These are phyloP conservation scores for Pythium monospermum DNA, from an alignment of 352 stramenopile species.

Conservation along the genomic window DNA sequence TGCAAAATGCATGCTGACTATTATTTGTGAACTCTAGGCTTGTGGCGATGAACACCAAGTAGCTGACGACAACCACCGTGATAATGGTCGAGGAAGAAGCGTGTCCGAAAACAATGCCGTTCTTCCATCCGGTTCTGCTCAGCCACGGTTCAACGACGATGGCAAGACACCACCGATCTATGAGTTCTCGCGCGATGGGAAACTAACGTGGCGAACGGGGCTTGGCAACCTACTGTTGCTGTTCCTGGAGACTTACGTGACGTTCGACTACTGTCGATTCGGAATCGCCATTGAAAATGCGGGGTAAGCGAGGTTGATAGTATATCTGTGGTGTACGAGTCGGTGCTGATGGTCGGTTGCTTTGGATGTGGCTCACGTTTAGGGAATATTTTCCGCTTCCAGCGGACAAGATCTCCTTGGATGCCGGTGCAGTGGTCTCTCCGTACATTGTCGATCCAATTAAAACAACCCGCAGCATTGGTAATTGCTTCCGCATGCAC, in stretches of 20 bases:
- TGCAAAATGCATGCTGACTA: neutral
- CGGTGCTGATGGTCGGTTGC: neutral
- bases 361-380: too few species aligned
- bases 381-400: conserved; percentile 75
- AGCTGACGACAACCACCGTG: conserved; percentile 7
- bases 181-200: conserved; percentile 57
- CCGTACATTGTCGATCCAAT: conserved; percentile 78
- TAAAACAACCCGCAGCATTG: conserved; percentile 55
- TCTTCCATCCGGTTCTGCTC: neutral
- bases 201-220: conserved; percentile 57
- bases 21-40: conserved; percentile 30
- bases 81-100: conserved; percentile 11
- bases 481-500: conserved; percentile 80
- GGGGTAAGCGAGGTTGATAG: too few species aligned
- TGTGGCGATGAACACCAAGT: conserved; percentile 59
- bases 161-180: conserved; percentile 41
- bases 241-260: conserved; percentile 82
- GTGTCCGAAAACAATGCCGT: conserved; percentile 28
- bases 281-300: conserved; percentile 67
- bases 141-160: neutral
- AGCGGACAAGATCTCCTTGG: conserved; percentile 31
- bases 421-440: conserved; percentile 36
- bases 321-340: too few species aligned
- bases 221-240: conserved; percentile 72
- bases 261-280: conserved; percentile 79